phyloP scores from a whole-genome alignment of 2,329 filamentous ascomycete species.

The Periconia sp. region DNA sequence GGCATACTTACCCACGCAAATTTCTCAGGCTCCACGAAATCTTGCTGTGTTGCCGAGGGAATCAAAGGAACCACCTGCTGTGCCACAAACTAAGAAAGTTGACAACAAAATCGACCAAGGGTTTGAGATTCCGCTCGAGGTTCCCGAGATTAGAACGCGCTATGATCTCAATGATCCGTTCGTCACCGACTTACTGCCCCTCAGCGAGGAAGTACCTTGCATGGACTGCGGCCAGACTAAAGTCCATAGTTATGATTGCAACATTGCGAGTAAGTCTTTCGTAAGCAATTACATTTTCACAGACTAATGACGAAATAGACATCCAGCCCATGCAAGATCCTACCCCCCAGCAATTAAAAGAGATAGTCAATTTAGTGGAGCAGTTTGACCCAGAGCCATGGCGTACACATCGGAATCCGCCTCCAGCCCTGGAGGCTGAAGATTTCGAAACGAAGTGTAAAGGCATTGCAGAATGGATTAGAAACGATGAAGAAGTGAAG shows the following conservation, averaged over 20 bases:
- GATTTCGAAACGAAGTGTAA: slow-evolving; percentile 5
- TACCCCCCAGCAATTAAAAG: too few species aligned
- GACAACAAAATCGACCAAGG: too few species aligned
- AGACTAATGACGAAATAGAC: not conserved
- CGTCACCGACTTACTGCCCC: slow-evolving; percentile 1
- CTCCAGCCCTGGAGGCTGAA: slow-evolving; percentile 12
- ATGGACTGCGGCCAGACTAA: slow-evolving; percentile 29
- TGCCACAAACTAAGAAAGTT: too few species aligned
- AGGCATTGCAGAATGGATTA: slow-evolving; percentile 23
- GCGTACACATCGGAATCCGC: slow-evolving; percentile 22
- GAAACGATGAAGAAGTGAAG: slow-evolving; percentile 23
- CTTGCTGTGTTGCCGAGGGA: too few species aligned
- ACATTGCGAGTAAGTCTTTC: slow-evolving; percentile 27
- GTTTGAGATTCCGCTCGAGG: too few species aligned
- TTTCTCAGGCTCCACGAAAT: too few species aligned
- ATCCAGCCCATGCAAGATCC: too few species aligned
- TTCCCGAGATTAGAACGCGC: not conserved
- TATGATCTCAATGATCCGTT: slow-evolving; percentile 1
- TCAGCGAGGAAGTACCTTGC: slow-evolving; percentile 22
- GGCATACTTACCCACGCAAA: too few species aligned
- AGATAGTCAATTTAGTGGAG: slow-evolving; percentile 17
- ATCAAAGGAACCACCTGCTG: too few species aligned
- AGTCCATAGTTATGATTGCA: slow-evolving; percentile 20
- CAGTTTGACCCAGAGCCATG: slow-evolving; percentile 33
- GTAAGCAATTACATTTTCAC: not conserved